Base-by-base conservation (phyloP, 2,329 filamentous ascomycete species). In the Leptographium radiaticola region DNA sequence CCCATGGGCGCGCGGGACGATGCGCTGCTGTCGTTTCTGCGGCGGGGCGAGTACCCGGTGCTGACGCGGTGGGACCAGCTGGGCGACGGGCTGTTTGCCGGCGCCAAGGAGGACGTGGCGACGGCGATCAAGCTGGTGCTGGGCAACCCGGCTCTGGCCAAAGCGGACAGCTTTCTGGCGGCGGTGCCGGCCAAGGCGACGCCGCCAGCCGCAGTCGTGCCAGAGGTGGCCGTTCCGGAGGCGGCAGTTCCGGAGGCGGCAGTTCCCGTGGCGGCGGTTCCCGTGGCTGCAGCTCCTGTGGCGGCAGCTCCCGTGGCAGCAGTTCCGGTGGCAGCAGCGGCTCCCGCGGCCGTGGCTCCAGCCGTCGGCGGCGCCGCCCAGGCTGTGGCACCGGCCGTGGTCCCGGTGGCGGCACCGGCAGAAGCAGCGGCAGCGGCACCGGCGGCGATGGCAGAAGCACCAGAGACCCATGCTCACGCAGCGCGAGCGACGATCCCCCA, bases 1-100 rank as follows among this genome's bases (percentile, higher is more conserved):
- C 93, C 93, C 4, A 95, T 96, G 86, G 87, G 80, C 0, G 66
- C 80, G 18, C 79, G 82, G 60, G 80, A 90, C 56, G 87, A 95
- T 63, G 67, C 78, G 2, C 73, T 91, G 55, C 71, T 97, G 43
- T 68, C 75, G 0, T 87, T 83, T 60, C 72, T 97, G 55, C 82
- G 90, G 52, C 77, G 84, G 40, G 89, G 87, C 39, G 79, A 89
- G 56, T 91, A 85, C 62, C 82, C 86, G 1, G 71, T 76, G 39
- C 70, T 94, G 59, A 91, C 85, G 6, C 79, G 84, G 40, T 93
- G 88, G 70, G 80, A 88, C 52, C 77, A 77, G 1, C 70, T 95
- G 18, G 80, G 80, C 12, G 81, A 79, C 57, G 87, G 79, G 11
- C 70, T 97, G 0, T 86, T 91, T 64, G 81, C 82, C 43, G 89